Evolutionary conservation across 2,329 filamentous ascomycete species (phyloP).

Genomic region (Calonectria hawksworthii): DNA sequence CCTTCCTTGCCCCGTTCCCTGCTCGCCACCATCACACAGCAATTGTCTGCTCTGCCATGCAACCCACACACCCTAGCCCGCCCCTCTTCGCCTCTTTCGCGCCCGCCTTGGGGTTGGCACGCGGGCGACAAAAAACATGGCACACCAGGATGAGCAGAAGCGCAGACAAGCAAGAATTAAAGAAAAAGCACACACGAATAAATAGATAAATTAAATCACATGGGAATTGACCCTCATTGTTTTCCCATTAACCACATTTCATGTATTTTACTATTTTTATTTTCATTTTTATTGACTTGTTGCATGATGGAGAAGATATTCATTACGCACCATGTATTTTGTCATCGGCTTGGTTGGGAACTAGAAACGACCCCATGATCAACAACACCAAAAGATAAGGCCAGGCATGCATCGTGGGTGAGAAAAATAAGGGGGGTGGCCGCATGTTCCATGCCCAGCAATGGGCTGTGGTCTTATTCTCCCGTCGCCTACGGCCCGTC

Average conservation of each 20-base stretch:
- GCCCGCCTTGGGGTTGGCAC: conserved; percentile 8
- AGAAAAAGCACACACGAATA: not conserved
- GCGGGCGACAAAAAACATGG: not conserved
- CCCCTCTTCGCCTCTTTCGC: conserved; percentile 17
- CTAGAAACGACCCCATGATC: conserved; percentile 32
- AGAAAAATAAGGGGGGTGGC: conserved; percentile 1
- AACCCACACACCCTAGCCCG: conserved; percentile 13
- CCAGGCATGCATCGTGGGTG: conserved; percentile 27
- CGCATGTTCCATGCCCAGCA: not conserved
- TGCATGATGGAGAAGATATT: not conserved
- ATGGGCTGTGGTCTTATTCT: not conserved
- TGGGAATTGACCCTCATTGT: not conserved
- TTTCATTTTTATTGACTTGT: not conserved
- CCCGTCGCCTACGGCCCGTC: not conserved
- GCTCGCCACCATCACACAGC: conserved; percentile 9
- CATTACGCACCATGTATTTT: not conserved
- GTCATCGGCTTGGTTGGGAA: not conserved
- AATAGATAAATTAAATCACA: not conserved
- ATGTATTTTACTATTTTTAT: not conserved
- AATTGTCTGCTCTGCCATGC: not conserved
- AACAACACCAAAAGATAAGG: conserved; percentile 34
- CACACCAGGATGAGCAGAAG: not conserved
- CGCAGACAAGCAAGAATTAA: not conserved
- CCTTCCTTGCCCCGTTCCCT: conserved; percentile 2
- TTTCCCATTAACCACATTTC: not conserved